Evolutionary conservation across 164 flowering plant genomes (phyloP).

Genomic region (Stephania japonica): DNA sequence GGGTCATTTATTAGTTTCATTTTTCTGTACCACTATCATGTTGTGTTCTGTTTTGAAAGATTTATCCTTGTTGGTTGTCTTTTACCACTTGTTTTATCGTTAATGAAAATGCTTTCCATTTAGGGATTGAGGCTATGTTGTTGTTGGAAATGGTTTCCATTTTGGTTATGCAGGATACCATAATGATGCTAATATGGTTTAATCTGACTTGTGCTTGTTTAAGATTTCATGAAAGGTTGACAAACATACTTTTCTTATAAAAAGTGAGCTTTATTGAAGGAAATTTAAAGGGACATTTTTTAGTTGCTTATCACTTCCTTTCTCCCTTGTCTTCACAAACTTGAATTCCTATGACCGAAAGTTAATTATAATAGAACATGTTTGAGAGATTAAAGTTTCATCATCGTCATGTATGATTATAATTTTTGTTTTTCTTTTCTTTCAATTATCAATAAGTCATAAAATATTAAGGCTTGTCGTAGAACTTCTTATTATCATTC

Average conservation of each 20-base stretch:
- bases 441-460: no score
- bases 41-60: background rate
- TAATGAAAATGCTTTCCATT: background rate
- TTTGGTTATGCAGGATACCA: no score
- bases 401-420: background rate
- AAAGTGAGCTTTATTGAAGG: background rate
- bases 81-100: background rate
- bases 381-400: background rate
- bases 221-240: background rate
- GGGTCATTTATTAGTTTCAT: background rate
- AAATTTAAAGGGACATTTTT: background rate
- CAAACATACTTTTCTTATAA: no score
- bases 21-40: background rate
- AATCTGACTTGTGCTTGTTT: background rate
- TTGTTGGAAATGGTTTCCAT: no score
- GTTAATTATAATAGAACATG: background rate
- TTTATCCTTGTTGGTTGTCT: background rate
- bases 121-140: no score
- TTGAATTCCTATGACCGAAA: background rate
- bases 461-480: no score
- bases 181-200: no score
- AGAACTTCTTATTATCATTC: no score
- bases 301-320: background rate
- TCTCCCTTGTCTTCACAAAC: background rate
- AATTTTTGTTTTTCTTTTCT: no score